Conservation (phyloP, 2,329 filamentous ascomycete genomes). For the Lizonia empirigonia region DNA sequence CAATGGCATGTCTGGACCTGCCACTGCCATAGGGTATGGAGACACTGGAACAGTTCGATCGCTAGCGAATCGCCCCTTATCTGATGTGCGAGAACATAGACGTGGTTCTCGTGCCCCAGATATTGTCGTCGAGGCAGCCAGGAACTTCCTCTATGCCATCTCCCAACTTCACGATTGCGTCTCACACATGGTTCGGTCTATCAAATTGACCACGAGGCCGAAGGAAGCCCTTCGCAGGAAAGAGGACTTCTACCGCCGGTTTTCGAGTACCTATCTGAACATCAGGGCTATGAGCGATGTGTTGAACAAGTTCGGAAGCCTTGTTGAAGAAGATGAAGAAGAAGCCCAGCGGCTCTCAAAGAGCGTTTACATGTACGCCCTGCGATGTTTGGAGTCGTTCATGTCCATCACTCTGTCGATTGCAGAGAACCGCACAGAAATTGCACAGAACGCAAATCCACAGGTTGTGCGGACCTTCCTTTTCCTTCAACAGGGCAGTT, state of each 20-base stretch:
- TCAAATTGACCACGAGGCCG: conserved; percentile 47
- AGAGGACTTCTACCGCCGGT: conserved; percentile 58
- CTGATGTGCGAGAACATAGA: conserved; percentile 63
- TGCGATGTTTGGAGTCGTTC: conserved; percentile 45
- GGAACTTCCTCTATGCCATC: conserved; percentile 61
- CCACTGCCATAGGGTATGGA: conserved; percentile 42
- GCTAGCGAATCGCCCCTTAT: conserved; percentile 57
- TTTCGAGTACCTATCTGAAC: conserved; percentile 61
- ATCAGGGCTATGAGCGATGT: conserved; percentile 63
- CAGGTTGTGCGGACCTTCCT: conserved; percentile 64
- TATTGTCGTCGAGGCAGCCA: conserved; percentile 61
- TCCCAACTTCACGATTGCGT: conserved; percentile 55
- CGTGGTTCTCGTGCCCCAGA: conserved; percentile 54
- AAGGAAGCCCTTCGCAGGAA: conserved; percentile 50
- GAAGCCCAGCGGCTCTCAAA: conserved; percentile 48
- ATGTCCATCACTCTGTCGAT: conserved; percentile 45
- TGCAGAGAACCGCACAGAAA: conserved; percentile 50
- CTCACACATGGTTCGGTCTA: conserved; percentile 44
- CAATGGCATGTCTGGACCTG: conserved; percentile 42
- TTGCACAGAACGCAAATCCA: conserved; percentile 61
- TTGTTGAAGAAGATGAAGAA: conserved; percentile 58
- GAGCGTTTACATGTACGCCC: conserved; percentile 42
- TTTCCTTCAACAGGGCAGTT: conserved; percentile 62
- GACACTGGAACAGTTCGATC: conserved; percentile 43
- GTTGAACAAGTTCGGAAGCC: conserved; percentile 56